A percentile compares a stretch with the other conserved stretches of the same genome.
Evolutionary conservation across 495 filamentous ascomycete genomes (phyloP).

Genomic region (Tetracladium setigerum): DNA sequence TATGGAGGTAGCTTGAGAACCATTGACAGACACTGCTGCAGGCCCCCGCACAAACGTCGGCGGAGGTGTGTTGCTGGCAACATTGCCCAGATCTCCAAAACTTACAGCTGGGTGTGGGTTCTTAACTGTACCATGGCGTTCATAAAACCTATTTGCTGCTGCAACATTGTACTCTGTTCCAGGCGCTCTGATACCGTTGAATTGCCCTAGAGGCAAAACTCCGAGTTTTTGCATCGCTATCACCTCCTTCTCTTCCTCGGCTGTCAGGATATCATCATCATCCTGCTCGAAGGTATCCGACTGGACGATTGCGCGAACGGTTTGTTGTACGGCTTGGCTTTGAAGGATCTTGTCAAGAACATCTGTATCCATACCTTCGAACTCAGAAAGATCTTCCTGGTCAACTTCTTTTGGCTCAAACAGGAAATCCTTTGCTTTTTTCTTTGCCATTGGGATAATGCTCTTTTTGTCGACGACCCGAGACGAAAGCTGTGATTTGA

Average conservation of each 20-base stretch:
- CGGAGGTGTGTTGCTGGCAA: too few species aligned
- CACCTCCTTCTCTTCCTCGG: slow-evolving; percentile 44
- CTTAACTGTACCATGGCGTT: too few species aligned
- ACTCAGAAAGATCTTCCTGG: slow-evolving; percentile 43
- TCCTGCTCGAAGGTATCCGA: slow-evolving; percentile 53
- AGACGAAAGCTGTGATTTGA: slow-evolving; percentile 71
- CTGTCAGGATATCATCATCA: slow-evolving; percentile 46
- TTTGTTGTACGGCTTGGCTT: slow-evolving; percentile 14
- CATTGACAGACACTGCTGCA: too few species aligned
- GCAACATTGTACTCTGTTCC: too few species aligned
- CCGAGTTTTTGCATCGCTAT: not conserved
- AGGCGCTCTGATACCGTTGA: too few species aligned
- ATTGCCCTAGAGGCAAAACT: too few species aligned
- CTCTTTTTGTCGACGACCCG: slow-evolving; percentile 82
- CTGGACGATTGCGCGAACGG: slow-evolving; percentile 46
- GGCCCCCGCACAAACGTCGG: too few species aligned
- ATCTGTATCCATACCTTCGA: slow-evolving; percentile 52
- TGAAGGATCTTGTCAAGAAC: slow-evolving; percentile 65
- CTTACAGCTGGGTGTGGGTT: too few species aligned
- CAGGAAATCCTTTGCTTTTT: slow-evolving; percentile 44
- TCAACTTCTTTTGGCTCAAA: slow-evolving; percentile 43
- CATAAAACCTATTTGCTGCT: too few species aligned
- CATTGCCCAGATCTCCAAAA: too few species aligned
- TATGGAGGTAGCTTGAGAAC: too few species aligned
- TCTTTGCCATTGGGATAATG: slow-evolving; percentile 46